Evolutionary conservation across 768 basidiomycete genomes (phyloP).

Genomic region (Suillus placidus): DNA sequence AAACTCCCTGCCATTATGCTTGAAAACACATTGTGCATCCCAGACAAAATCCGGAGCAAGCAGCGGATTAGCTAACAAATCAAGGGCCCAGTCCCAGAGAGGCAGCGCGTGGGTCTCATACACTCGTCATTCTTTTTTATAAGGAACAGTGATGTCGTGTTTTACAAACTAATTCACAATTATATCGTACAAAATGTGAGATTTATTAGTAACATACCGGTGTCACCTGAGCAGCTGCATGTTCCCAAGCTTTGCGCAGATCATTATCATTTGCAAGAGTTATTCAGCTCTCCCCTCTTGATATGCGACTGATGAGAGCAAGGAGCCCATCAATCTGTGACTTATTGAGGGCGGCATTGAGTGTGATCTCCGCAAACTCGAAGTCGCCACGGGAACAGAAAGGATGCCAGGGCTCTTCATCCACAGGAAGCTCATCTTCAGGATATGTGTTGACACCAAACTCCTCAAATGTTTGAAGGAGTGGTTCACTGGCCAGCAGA

Average conservation of each 20-base stretch:
- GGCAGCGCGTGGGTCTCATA: conserved; percentile 4
- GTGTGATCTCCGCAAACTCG: conserved; percentile 15
- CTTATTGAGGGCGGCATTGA: conserved; percentile 16
- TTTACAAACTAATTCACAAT: conserved; percentile 6
- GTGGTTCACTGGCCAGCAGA: conserved; percentile 11
- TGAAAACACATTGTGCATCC: conserved; percentile 33
- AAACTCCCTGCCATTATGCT: conserved; percentile 28
- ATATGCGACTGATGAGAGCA: conserved; percentile 4
- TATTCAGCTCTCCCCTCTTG: conserved; percentile 23
- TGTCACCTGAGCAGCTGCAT: not conserved
- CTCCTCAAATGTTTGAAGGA: conserved; percentile 21
- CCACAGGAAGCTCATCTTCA: not conserved
- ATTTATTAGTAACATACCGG: conserved; percentile 15
- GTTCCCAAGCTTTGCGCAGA: conserved; percentile 8
- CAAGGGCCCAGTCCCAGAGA: conserved; percentile 14
- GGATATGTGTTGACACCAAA: conserved; percentile 5
- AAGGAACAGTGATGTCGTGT: conserved; percentile 1
- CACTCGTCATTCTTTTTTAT: conserved; percentile 6
- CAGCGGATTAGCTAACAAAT: not conserved
- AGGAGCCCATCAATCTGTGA: conserved; percentile 6
- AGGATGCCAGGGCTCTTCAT: conserved; percentile 12
- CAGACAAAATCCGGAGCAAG: conserved; percentile 27
- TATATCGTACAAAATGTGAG: not conserved
- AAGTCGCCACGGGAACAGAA: conserved; percentile 12
- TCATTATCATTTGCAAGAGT: conserved; percentile 7